These are phyloP conservation scores for Saturnispora mendoncae DNA, from an alignment of 805 yeast genomes.

Conservation along the genomic window DNA sequence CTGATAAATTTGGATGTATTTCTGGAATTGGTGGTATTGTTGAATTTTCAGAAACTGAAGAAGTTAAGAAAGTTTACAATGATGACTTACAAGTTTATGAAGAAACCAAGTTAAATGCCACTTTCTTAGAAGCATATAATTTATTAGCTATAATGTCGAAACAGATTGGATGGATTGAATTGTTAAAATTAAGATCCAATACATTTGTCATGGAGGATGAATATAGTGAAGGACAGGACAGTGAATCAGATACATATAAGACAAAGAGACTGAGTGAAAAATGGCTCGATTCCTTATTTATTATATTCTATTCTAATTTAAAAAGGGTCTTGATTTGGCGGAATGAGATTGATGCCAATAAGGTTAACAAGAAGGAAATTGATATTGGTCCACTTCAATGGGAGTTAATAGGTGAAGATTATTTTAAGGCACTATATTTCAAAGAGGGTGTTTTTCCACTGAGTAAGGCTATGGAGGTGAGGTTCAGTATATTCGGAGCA, in stretches of 20 bases:
- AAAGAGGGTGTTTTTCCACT: conserved; percentile 44
- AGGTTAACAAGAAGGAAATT: conserved; percentile 17
- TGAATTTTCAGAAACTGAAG: conserved; percentile 26
- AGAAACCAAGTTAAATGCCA: conserved; percentile 41
- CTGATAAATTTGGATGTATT: conserved; percentile 26
- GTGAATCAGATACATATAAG: conserved; percentile 12
- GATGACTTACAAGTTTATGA: conserved; percentile 40
- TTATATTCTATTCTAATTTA: conserved; percentile 62
- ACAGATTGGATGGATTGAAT: conserved; percentile 73
- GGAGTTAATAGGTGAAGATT: conserved; percentile 59
- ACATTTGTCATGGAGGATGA: conserved; percentile 80
- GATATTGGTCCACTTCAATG: conserved; percentile 62
- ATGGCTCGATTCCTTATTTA: conserved; percentile 62
- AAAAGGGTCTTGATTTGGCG: conserved; percentile 64
- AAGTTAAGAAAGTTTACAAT: conserved; percentile 39
- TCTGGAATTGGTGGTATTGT: conserved; percentile 29
- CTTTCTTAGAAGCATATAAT: conserved; percentile 55
- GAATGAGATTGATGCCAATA: conserved; percentile 18
- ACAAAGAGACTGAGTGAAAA: conserved; percentile 57
- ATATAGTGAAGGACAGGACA: conserved; percentile 22
- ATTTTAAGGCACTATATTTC: conserved; percentile 39
- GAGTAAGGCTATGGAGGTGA: conserved; percentile 43
- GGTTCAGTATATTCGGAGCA: conserved; percentile 57
- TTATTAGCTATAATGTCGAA: conserved; percentile 60
- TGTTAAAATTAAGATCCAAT: conserved; percentile 54